Conservation (phyloP, 805 yeast species). For the Yamadazyma endophytica region DNA sequence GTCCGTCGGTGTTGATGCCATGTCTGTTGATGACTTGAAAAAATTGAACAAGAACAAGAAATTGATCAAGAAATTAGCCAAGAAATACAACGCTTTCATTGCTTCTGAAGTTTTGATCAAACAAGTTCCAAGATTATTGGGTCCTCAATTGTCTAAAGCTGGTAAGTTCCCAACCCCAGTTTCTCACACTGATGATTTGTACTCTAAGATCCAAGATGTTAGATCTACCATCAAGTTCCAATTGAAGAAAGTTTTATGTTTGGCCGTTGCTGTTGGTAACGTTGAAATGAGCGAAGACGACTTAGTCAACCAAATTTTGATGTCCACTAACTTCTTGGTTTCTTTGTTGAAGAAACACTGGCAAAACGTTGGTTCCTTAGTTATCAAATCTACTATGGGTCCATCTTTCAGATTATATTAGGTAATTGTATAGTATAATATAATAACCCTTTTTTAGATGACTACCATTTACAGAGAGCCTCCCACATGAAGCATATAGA, state of each 20-base stretch:
- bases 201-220: constrained; percentile 93
- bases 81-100: constrained; percentile 99
- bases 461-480: no score
- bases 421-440: constrained; percentile 16
- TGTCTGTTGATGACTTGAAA: constrained; percentile 99
- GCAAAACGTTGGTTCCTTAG: constrained; percentile 99
- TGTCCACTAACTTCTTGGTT: constrained; percentile 98
- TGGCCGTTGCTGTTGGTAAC: constrained; percentile 99
- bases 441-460: not conserved
- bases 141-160: constrained; percentile 99
- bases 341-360: constrained; percentile 99
- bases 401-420: constrained; percentile 99
- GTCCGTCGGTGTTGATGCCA: constrained; percentile 98
- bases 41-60: constrained; percentile 99
- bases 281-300: constrained; percentile 98
- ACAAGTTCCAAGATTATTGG: constrained; percentile 99
- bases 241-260: constrained; percentile 98
- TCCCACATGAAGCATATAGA: not conserved
- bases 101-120: constrained; percentile 99
- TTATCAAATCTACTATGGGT: constrained; percentile 99
- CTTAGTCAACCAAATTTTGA: constrained; percentile 95
- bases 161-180: constrained; percentile 99
- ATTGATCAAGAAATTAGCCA: constrained; percentile 98
- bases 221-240: constrained; percentile 99
- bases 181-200: constrained; percentile 97